These are phyloP conservation scores for Arthrocladium fulminans DNA, from an alignment of 2,329 filamentous ascomycete species.

Conservation along the genomic window DNA sequence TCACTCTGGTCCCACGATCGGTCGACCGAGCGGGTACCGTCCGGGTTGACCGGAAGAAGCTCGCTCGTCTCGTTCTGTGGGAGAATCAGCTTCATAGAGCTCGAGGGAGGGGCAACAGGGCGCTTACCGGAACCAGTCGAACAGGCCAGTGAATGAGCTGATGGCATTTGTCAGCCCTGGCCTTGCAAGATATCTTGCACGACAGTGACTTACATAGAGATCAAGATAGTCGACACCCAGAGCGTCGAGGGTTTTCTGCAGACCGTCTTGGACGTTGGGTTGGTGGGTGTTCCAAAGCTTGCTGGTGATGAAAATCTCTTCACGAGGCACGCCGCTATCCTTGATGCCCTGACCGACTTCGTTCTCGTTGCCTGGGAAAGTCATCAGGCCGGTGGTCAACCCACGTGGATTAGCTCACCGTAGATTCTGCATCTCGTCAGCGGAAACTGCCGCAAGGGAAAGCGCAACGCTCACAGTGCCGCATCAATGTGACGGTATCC, in stretches of 20 bases:
- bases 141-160: constrained; percentile 39
- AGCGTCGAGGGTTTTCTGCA: constrained; percentile 49
- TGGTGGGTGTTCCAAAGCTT: constrained; percentile 62
- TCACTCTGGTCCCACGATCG: constrained; percentile 9
- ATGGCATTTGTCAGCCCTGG: too few relatives aligned
- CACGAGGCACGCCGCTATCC: constrained; percentile 64
- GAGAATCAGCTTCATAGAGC: background rate
- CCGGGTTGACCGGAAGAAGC: constrained; percentile 10
- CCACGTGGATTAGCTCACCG: too few relatives aligned
- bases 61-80: constrained; percentile 3
- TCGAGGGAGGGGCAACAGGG: constrained; percentile 31
- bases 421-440: too few relatives aligned
- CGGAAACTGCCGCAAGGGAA: too few relatives aligned
- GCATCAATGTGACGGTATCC: constrained; percentile 50
- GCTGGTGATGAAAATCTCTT: constrained; percentile 74
- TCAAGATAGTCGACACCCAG: constrained; percentile 59
- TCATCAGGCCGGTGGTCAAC: too few relatives aligned
- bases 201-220: constrained; percentile 54
- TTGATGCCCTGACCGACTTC: constrained; percentile 72
- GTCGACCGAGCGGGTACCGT: constrained; percentile 15
- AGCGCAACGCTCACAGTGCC: constrained; percentile 31
- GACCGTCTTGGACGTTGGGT: constrained; percentile 34
- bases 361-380: constrained; percentile 63
- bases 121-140: constrained; percentile 42
- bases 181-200: too few relatives aligned